Evolutionary conservation across 192 early-diverging fungal species (phyloP).

Genomic region (Lobosporangium transversale): DNA sequence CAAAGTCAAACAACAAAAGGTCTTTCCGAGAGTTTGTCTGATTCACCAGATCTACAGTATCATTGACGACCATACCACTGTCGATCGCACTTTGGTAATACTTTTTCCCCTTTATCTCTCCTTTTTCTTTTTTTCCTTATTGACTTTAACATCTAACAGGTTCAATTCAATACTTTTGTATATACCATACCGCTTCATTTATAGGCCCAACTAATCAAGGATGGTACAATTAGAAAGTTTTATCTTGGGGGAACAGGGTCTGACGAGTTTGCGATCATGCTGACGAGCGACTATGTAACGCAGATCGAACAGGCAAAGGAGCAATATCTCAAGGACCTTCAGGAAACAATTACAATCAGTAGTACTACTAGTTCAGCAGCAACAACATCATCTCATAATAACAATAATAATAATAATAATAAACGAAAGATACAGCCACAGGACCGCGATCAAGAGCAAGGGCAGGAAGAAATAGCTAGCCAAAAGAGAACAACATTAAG

Average conservation of each 20-base stretch:
- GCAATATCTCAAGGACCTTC: constrained; percentile 33
- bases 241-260: constrained; percentile 54
- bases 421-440: background rate
- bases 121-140: background rate
- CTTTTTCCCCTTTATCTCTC: background rate
- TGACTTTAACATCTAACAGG: background rate
- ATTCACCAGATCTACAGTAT: constrained; percentile 60
- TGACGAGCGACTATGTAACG: constrained; percentile 43
- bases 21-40: constrained; percentile 51
- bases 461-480: too few relatives aligned
- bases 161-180: background rate
- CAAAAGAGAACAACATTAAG: background rate
- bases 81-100: constrained; percentile 59
- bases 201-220: constrained; percentile 50
- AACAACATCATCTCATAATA: background rate
- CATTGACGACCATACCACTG: constrained; percentile 48
- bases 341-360: background rate
- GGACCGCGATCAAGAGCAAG: background rate
- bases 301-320: constrained; percentile 51
- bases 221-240: constrained; percentile 51
- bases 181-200: too few relatives aligned
- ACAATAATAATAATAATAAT: too few relatives aligned
- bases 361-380: background rate
- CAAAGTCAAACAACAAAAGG: constrained; percentile 25
- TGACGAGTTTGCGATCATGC: constrained; percentile 59